Conservation (phyloP, 352 stramenopile species). For the Pelagophyceae sp. region DNA sequence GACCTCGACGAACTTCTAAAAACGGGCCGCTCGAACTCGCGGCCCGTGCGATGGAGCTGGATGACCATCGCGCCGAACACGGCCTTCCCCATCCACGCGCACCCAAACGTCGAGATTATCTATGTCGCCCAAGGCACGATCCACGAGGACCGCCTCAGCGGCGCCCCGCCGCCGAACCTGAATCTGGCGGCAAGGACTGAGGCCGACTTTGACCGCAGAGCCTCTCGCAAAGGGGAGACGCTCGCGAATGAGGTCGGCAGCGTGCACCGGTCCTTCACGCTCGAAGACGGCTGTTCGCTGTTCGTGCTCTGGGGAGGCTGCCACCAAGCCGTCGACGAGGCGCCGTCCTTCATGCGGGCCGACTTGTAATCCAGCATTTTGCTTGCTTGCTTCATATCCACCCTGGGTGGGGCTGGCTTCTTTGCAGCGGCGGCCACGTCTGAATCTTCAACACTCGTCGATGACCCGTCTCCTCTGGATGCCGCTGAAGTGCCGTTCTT, state of each 20-base stretch:
- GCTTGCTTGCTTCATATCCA: no score
- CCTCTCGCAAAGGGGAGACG: slow-evolving; percentile 13
- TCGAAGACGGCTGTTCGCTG: slow-evolving; percentile 26
- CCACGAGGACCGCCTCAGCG: slow-evolving; percentile 30
- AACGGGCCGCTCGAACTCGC: no score
- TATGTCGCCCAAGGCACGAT: slow-evolving; percentile 29
- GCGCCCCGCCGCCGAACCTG: neutral
- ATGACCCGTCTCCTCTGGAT: no score
- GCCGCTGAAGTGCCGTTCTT: no score
- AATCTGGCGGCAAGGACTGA: neutral
- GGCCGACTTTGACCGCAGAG: neutral
- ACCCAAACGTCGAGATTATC: slow-evolving; percentile 36
- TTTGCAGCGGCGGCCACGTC: no score
- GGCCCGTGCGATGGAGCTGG: no score
- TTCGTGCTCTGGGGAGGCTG: slow-evolving; percentile 35
- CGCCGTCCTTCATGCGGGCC: no score
- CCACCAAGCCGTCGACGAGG: slow-evolving; percentile 14
- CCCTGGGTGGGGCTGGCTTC: no score
- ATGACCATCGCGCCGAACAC: no score
- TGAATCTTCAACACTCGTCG: no score
- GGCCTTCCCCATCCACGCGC: slow-evolving; percentile 32
- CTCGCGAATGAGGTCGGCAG: slow-evolving; percentile 35
- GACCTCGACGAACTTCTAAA: no score
- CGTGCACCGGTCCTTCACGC: slow-evolving; percentile 35
- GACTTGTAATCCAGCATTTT: no score